Evolutionary conservation across 257 asterid species (phyloP).

Genomic region (Thymus mandschuricus): DNA sequence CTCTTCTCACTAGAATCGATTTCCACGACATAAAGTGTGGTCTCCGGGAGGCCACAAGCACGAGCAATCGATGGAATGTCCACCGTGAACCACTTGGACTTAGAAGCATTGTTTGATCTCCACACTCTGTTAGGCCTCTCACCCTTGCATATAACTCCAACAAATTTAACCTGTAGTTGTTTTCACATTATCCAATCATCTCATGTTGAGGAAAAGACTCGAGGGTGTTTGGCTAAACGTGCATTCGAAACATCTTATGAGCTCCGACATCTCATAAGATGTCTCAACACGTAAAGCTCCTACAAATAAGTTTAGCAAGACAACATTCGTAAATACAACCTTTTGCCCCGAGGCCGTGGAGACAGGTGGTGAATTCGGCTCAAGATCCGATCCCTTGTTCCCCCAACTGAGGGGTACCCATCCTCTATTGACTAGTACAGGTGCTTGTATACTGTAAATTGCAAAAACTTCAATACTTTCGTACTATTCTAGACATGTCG

Average conservation of each 20-base stretch:
- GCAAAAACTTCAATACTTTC: background rate
- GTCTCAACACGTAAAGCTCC: too few relatives aligned
- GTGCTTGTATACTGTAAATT: slow-evolving; percentile 59
- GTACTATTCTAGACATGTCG: background rate
- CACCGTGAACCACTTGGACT: slow-evolving; percentile 73
- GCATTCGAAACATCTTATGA: too few relatives aligned
- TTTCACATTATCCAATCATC: too few relatives aligned
- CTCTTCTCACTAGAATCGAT: slow-evolving; percentile 22
- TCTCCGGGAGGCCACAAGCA: slow-evolving; percentile 66
- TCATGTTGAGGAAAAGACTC: too few relatives aligned
- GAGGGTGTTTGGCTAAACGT: too few relatives aligned
- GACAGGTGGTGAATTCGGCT: slow-evolving; percentile 34
- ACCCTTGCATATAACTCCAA: slow-evolving; percentile 72
- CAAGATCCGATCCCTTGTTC: slow-evolving; percentile 49
- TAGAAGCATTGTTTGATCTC: slow-evolving; percentile 70
- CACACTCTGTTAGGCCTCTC: slow-evolving; percentile 84
- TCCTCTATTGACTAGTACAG: slow-evolving; percentile 80
- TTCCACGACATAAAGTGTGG: slow-evolving; percentile 53
- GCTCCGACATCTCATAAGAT: too few relatives aligned
- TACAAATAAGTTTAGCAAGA: too few relatives aligned
- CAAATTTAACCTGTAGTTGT: slow-evolving; percentile 39
- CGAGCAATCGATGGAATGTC: slow-evolving; percentile 75
- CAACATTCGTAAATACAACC: background rate
- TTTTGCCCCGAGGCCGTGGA: too few relatives aligned
- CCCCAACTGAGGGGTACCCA: slow-evolving; percentile 92